phyloP scores from a whole-genome alignment of 2,329 filamentous ascomycete species.

The Coniochaeta sp. region DNA sequence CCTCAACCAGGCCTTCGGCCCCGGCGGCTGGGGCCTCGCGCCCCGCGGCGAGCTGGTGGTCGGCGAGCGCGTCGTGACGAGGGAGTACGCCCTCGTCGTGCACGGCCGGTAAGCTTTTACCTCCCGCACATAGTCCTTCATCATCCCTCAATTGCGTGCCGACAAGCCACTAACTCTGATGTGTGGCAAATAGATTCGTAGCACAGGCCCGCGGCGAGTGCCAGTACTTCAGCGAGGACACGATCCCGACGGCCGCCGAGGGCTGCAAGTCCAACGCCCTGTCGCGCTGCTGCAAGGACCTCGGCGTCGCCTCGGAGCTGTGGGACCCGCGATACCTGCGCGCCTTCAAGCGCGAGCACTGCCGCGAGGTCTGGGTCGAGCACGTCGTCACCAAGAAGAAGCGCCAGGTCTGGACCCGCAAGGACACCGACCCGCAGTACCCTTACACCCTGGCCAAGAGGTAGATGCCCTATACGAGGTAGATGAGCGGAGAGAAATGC shows the following conservation, averaged over 20 bases:
- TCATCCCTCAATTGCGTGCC: neutral
- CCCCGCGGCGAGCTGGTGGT: slow-evolving; percentile 81
- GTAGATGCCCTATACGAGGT: neutral
- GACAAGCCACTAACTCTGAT: neutral
- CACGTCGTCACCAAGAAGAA: slow-evolving; percentile 81
- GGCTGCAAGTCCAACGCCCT: slow-evolving; percentile 97
- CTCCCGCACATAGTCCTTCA: no score
- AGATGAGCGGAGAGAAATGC: neutral
- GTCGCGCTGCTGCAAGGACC: slow-evolving; percentile 97
- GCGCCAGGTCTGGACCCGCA: slow-evolving; percentile 79
- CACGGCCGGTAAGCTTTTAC: slow-evolving; percentile 64
- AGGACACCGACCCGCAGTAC: slow-evolving; percentile 67
- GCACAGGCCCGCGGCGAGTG: slow-evolving; percentile 92
- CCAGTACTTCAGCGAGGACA: slow-evolving; percentile 83
- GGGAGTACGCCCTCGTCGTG: slow-evolving; percentile 88
- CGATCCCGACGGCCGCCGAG: slow-evolving; percentile 89
- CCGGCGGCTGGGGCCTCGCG: slow-evolving; percentile 90
- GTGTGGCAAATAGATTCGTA: slow-evolving; percentile 62
- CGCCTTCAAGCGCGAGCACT: slow-evolving; percentile 67
- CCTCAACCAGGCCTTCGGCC: slow-evolving; percentile 84
- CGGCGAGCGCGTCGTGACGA: slow-evolving; percentile 71
- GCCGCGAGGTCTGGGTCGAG: slow-evolving; percentile 83
- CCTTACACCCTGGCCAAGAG: slow-evolving; percentile 38
- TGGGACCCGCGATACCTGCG: slow-evolving; percentile 94
- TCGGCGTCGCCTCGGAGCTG: slow-evolving; percentile 88